Base-by-base conservation (phyloP, 805 yeast species). In the Wickerhamomyces kurtzmanii region DNA sequence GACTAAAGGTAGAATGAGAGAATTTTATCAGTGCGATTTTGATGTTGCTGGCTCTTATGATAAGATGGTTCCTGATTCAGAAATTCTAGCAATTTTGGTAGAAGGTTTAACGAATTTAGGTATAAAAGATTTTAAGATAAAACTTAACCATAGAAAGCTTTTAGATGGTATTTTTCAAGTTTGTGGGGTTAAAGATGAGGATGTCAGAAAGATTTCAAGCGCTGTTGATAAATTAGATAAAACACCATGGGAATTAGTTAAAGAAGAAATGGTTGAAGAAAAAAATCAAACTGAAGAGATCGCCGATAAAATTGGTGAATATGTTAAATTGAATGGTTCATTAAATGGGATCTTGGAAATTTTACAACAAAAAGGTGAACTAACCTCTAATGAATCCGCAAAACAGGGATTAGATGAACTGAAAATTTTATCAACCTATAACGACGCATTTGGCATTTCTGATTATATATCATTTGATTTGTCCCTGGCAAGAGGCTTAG, bases 1-100 rank as follows among this genome's bases (percentile, higher is more conserved):
- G 98, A 89, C 97, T 28, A 91, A 91, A 59, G 99, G 99, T 36
- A 75, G 99, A 59, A 91, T 91, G 98, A 82, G 99, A 71, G 99
- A 91, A 59, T 91, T 91, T 49, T 91, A 91, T 57, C 99, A 91
- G 62, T 91, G 99, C 65, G 99, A 91, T 62, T 83, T 91, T 46
- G 99, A 91, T 56, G 66, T 91, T 48, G 99, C 99, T 14, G 99
- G 99, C 29, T 57, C 55, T 32, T 89, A 81, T 53, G 98, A 91
- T 47, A 47, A 76, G 17, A 91, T 91, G 98, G 91, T 91, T 26
- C 94, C 98, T 15, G 99, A 91, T 53, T 75, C 96, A 7, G 99
- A 91, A 60, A 65, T 78, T 33, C 67, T 91, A 60, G 72, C 80
- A 34, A 64, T 91, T 32, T 57, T 80, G 20, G 89, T 83, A 31